Evolutionary conservation across 23 red algal genomes (phyloP), one percentile per base, ranked within the genome.

Genomic region (Gracilaria caudata): DNA sequence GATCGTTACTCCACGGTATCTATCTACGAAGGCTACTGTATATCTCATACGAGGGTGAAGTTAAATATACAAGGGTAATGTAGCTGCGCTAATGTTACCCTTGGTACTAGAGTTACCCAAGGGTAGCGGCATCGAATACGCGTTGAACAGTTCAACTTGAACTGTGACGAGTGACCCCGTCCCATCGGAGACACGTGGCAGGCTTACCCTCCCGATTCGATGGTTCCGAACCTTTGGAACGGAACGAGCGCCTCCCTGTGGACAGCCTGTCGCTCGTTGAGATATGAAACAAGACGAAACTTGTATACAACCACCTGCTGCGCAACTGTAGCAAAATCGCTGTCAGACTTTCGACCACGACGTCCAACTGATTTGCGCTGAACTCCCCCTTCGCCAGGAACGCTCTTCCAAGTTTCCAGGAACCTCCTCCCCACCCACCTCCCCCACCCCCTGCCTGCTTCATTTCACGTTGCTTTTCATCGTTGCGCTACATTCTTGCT

Each of bases 291-390:
- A 3, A 14, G 17, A 0, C 7, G 21, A 66, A 37, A 35, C 25
- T 33, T 66, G 32, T 0, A 16, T 37, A 10, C 61, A 17, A 36
- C 29, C 35, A 33, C 29, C 21, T 29, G 57, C 23, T 29, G 23
- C 7, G 57, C 57, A 60, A 60, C 14, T 60, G 57, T 21, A 39
- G 70, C 20, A 53, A 49, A 38, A 29, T 16, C 70, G 70, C 70
- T 75, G 70, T 75, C 70, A 75, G 70, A 75, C 70, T 49, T 75
- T 17, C 70, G 7, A 46, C 70, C 47, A 24, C 38, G 37, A 0
- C 33, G 70, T 36, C 40, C 43, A 75, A 75, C 70, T 21, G 70
- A 75, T 21, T 75, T 21, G 39, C 66, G 66, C 66, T 6, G 13
- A 32, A 49, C 38, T 47, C 43, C 70, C 33, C 19, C 40, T 47